Evolutionary conservation across 1,284 basidiomycete species (phyloP), one percentile per base, ranked within the genome.

Genomic region (Cutaneotrichosporon dermatis): DNA sequence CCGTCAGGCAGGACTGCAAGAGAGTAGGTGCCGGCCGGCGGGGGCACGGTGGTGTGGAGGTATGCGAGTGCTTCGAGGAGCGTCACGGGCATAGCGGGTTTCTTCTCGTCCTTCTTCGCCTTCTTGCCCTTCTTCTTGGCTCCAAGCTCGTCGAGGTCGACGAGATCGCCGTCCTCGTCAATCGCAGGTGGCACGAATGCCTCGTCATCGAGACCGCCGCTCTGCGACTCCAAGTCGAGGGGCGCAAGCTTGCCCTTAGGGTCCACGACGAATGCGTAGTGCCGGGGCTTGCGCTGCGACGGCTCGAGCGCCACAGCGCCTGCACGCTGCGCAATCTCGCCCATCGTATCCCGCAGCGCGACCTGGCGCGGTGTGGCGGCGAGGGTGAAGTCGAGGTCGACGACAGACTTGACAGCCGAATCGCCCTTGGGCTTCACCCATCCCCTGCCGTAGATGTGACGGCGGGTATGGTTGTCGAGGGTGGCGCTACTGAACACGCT

Each of bases 401-500:
- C 61, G 11, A 65, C 43, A 9, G 15, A 12, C 53, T 46, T 45
- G 43, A 12, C 4, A 10, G 16, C 34, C n/a, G 59, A 58, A 34
- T 55, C 44, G 41, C 52, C 63, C 9, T 16, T 13, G 13, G 41
- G 13, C 6, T 59, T 48, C n/a, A 66, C 59, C 72, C 69, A 72
- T 2, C 72, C 72, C 16, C 68, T 55, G n/a, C 54, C 63, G 53
- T 63, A 66, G 9, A 65, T 58, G 25, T 68, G 65, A 11, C 64
- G 48, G 54, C 66, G 61, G 9, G 70, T 55, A 10, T 57, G 57
- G 13, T 52, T 49, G n/a, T 51, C 48, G 45, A 74, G 48, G 13
- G 63, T 68, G 6, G 71, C 69, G 36, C 65, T 65, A 10, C 62
- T 65, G 70, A 69, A 72, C 1, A 71, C 65, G 2, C 65, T 71